These are phyloP conservation scores for Penicillium crustosum DNA, from an alignment of 2,329 filamentous ascomycete species.

Conservation along the genomic window DNA sequence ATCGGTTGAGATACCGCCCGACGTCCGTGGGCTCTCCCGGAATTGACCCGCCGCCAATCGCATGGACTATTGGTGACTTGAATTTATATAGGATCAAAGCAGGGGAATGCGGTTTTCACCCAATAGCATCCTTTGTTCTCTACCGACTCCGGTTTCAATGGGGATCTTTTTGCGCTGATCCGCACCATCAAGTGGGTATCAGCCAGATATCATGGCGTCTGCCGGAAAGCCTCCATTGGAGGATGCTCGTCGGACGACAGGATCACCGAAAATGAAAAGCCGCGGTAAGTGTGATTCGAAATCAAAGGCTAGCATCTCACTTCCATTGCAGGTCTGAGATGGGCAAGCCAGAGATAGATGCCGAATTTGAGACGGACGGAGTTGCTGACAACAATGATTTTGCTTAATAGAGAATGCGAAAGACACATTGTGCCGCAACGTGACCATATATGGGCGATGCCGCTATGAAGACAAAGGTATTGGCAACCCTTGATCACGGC, in stretches of 20 bases:
- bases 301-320: background rate
- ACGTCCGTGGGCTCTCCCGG: conserved; percentile 11
- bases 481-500: background rate
- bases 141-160: conserved; percentile 40
- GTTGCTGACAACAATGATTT: conserved; percentile 11
- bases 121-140: conserved; percentile 28
- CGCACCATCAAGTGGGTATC: conserved; percentile 33
- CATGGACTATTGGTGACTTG: conserved; percentile 17
- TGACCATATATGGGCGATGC: conserved; percentile 90
- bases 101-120: conserved; percentile 42
- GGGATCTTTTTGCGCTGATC: conserved; percentile 40
- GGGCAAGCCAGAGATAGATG: conserved; percentile 5
- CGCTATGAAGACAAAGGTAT: conserved; percentile 81
- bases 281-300: conserved; percentile 43
- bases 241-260: conserved; percentile 46
- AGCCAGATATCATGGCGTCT: conserved; percentile 43
- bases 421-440: conserved; percentile 87
- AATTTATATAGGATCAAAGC: conserved; percentile 17
- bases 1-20: conserved; percentile 10
- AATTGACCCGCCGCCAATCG: conserved; percentile 23
- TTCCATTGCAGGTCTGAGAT: background rate
- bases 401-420: conserved; percentile 66
- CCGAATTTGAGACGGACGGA: background rate
- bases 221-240: conserved; percentile 45
- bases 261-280: conserved; percentile 50